Conservation (phyloP, 2,329 filamentous ascomycete genomes). For the Biscogniauxia sp. region DNA sequence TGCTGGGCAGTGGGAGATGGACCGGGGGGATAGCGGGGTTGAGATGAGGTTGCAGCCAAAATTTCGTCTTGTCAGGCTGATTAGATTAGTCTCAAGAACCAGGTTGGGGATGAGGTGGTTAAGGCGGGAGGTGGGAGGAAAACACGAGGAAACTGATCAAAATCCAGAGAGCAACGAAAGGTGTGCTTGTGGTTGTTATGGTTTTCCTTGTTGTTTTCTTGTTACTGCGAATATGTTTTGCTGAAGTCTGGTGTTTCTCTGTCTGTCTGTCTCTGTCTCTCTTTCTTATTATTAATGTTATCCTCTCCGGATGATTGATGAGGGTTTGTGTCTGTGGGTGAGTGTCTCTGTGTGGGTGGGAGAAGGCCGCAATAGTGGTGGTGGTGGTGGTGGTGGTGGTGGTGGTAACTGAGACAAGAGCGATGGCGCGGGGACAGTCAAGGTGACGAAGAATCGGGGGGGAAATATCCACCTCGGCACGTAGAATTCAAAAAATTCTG, state of each 20-base stretch:
- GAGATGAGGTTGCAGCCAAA: not conserved
- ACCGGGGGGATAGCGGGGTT: not conserved
- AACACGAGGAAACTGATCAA: not conserved
- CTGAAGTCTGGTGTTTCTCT: not conserved
- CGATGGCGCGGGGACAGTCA: not conserved
- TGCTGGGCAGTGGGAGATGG: not conserved
- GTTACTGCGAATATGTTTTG: not conserved
- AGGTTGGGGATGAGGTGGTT: not conserved
- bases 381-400: too few relatives aligned
- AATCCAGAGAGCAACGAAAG: too few relatives aligned
- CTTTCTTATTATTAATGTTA: not conserved
- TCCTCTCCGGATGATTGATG: not conserved
- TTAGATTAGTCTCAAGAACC: not conserved
- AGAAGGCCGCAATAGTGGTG: too few relatives aligned
- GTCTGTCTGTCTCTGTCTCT: not conserved
- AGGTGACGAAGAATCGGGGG: not conserved
- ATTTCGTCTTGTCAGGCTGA: not conserved
- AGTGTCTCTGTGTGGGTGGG: too few relatives aligned
- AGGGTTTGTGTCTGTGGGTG: not conserved
- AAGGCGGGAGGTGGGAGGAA: not conserved
- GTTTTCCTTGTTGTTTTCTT: not conserved
- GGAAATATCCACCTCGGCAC: too few relatives aligned
- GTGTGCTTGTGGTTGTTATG: too few relatives aligned
- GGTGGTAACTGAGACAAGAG: not conserved
- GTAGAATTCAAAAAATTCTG: not conserved